Base-by-base conservation (phyloP, 305 asterid genomes). In the Lippia alba region DNA sequence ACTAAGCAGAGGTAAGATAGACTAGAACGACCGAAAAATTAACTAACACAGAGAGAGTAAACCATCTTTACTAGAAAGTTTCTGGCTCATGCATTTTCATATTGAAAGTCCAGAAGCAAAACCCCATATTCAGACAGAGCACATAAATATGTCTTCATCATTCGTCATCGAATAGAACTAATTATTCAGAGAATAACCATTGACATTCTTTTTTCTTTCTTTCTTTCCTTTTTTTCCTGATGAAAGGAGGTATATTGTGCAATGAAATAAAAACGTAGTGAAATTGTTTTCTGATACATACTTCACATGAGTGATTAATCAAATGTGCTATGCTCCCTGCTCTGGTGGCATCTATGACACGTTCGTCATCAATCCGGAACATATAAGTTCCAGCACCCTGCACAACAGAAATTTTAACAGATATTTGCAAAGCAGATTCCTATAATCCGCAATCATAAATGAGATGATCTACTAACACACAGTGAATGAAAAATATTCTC, bases 331-430 rank as follows among this genome's bases (percentile, higher is more conserved):
- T 94, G 83, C 99, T 89, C 76, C 99, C 99, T 0, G 96, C 96
- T 75, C 89, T 85, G 80, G 99, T 94, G 73, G 99, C 99, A 81
- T 94, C 99, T 67, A 92, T 84, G 36, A 94, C 99, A 70, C 92
- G 94, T 59, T 85, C 86, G 74, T 94, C 98, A 74, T 89, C 96
- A 69, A 94, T 82, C 61, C 98, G 86, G 62, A 94, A 94, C 99
- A 94, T 92, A 80, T 94, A 94, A 44, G 99, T 94, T 77, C 99
- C 99, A 79, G 99, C 99, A 71, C 99, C 99, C 99, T 91, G 91
- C 74, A 68, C 5, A 56, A 36, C 16, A 69, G 56, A 74, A 74
- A 75, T 10, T 41, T 61, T 50, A 34, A 67, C 70, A 16, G 19
- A 68, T 68, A 66, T 51, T 57, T 41, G 59, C 17, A 20, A 55